Evolutionary conservation across 495 filamentous ascomycete genomes (phyloP), one percentile per base, ranked within the genome.

Genomic region (Penicillium tannophilum): DNA sequence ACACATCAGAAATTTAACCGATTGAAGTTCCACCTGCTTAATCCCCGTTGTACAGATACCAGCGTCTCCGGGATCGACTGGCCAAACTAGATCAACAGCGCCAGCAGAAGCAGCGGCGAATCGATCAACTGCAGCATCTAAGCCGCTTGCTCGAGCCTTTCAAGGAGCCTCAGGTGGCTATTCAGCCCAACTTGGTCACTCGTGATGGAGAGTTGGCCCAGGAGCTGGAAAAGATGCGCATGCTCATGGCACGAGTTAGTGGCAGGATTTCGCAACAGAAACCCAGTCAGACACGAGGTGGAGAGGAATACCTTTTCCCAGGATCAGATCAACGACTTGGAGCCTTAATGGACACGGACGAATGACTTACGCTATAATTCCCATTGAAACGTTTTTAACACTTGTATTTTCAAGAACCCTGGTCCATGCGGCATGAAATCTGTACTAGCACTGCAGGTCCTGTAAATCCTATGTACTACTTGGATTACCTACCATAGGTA

Each of bases 141-240:
- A 79, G 81, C 43, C 71, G 67, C 7, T 66, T 90, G n/a, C 69
- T 92, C 0, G 76, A 78, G 39, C 85, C 85, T 0, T 89, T 90
- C 59, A 63, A 78, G 35, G 68, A 83, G 6, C 79, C 84, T 1
- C 74, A 78, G 48, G 66, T 77, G 36, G 79, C 78, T 45, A 83
- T 96, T 24, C 91, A 96, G 64, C 86, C 87, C 23, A 95, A 93
- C 71, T 74, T 96, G 17, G 80, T 91, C 10, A 89, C 84, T 14
- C 82, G 83, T 44, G 87, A 91, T 70, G 88, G 87, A n/a, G 85
- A 88, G 62, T 68, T 96, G 23, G 84, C 85, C 60, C 75, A 79
- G 42, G 91, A 95, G 71, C 66, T 96, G 60, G 84, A 89, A 65
- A 86, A 82, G 62, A 93, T 91, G 86, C 82, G 87, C 39, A 82